These are phyloP conservation scores for Paecilomyces formosus DNA, from an alignment of 2,329 filamentous ascomycete species.

Conservation along the genomic window DNA sequence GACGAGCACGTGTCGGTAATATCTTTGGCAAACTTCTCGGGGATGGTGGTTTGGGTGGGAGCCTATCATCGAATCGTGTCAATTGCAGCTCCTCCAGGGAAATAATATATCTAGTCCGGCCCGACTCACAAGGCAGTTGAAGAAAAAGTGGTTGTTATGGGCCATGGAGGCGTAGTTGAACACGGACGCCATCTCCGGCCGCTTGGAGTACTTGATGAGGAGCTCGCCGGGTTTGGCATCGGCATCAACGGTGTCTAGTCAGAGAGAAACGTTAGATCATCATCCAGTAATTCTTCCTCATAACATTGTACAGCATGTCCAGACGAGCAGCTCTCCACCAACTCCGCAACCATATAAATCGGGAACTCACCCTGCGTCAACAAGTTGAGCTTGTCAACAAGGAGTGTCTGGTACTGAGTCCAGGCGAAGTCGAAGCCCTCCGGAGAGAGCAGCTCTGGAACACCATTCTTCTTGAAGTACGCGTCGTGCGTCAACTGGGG, in stretches of 20 bases:
- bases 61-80: constrained; percentile 18
- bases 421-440: constrained; percentile 70
- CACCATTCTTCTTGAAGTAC: constrained; percentile 43
- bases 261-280: neutral
- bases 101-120: neutral
- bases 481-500: constrained; percentile 43
- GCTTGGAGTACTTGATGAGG: constrained; percentile 67
- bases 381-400: constrained; percentile 69
- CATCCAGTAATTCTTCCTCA: neutral
- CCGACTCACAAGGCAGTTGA: constrained; percentile 37
- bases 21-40: constrained; percentile 46
- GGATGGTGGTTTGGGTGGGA: constrained; percentile 45
- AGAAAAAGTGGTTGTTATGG: constrained; percentile 69
- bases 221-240: constrained; percentile 58
- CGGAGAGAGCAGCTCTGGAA: constrained; percentile 64
- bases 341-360: constrained; percentile 12
- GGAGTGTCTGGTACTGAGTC: constrained; percentile 69
- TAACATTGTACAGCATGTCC: neutral
- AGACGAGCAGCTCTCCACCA: neutral
- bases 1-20: constrained; percentile 71
- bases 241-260: constrained; percentile 57
- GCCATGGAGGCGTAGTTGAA: constrained; percentile 98
- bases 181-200: constrained; percentile 65
- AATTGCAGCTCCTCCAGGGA: neutral
- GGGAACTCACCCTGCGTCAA: constrained; percentile 57